Evolutionary conservation across 768 basidiomycete genomes (phyloP), one percentile per base, ranked within the genome.

Genomic region (Rhizopogon salebrosus): DNA sequence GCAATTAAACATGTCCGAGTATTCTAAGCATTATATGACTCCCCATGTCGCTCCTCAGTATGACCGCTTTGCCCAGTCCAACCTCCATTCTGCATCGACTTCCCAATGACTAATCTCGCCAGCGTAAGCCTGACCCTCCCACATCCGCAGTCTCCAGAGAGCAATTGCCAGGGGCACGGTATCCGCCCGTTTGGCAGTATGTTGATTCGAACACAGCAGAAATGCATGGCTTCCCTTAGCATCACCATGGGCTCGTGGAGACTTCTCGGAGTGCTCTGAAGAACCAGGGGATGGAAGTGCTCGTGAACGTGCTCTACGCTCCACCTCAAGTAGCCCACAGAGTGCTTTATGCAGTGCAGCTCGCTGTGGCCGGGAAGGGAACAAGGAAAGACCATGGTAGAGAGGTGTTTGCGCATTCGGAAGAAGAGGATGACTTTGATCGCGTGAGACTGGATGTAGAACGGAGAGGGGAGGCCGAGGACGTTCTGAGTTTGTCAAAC

Each of bases 61-160:
- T 35, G 51, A 37, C 36, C 23, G 55, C 18, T 49, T 31, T n/a
- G 41, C 35, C 29, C 62, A 52, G 4, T 54, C 51, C 41, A 60
- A 24, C 49, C 70, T 60, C 59, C 67, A 60, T 24, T 59, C 62
- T 26, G 55, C 58, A 46, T 59, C 62, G 8, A 65, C 54, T 36
- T 76, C 73, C 79, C 79, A 83, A 0, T 74, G 76, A 7, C 26
- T 49, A 16, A 23, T 46, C 7, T 67, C 59, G 40, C 48, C 24
- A 10, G 20, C 45, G n/a, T 60, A 69, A 3, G 64, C 45, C 38
- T 69, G 71, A 2, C 83, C 80, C 61, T 89, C 85, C 76, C 84
- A 93, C 80, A 92, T 83, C 54, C 84, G 74, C 39, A 91, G 54
- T 55, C 91, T 80, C 90, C 90, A 92, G 16, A 92, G 62, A 1